These are phyloP conservation scores for Marasmius oreades DNA, from an alignment of 1,284 basidiomycete species.

Conservation along the genomic window DNA sequence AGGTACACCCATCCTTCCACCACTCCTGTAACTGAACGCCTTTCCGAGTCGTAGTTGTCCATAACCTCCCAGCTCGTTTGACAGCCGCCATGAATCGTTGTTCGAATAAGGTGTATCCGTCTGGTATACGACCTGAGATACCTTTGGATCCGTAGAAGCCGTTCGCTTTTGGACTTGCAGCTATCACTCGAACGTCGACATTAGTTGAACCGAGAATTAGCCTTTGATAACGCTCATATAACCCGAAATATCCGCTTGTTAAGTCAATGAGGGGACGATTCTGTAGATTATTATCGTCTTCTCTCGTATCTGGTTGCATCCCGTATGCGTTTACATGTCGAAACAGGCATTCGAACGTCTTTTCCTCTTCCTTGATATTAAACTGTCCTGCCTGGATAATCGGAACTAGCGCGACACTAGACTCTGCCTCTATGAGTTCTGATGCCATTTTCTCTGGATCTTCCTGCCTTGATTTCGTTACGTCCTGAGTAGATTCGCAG, in stretches of 20 bases:
- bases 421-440: conserved; percentile 15
- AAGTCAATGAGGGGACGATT: conserved; percentile 57
- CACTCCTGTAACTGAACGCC: conserved; percentile 83
- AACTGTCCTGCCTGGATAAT: conserved; percentile 86
- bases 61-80: conserved; percentile 44
- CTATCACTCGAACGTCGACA: conserved; percentile 74
- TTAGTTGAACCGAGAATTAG: conserved; percentile 57
- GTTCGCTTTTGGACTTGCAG: conserved; percentile 90
- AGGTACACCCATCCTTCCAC: conserved; percentile 93
- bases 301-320: conserved; percentile 6
- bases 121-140: conserved; percentile 89
- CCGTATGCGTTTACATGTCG: conserved; percentile 27
- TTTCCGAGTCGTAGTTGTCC: conserved; percentile 28
- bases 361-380: conserved; percentile 79
- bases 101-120: conserved; percentile 91
- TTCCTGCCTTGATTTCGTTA: background rate
- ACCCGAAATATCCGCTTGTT: conserved; percentile 94
- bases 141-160: conserved; percentile 92
- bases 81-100: conserved; percentile 79
- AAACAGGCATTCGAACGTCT: conserved; percentile 58
- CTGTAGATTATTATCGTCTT: background rate
- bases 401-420: conserved; percentile 68
- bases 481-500: conserved; percentile 21
- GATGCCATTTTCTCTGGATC: no score
- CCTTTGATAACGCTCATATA: conserved; percentile 81